A percentile compares a stretch with the other conserved stretches of the same genome.
These are phyloP conservation scores for Colletotrichum paranaense DNA, from an alignment of 2,329 filamentous ascomycete genomes.

Conservation along the genomic window DNA sequence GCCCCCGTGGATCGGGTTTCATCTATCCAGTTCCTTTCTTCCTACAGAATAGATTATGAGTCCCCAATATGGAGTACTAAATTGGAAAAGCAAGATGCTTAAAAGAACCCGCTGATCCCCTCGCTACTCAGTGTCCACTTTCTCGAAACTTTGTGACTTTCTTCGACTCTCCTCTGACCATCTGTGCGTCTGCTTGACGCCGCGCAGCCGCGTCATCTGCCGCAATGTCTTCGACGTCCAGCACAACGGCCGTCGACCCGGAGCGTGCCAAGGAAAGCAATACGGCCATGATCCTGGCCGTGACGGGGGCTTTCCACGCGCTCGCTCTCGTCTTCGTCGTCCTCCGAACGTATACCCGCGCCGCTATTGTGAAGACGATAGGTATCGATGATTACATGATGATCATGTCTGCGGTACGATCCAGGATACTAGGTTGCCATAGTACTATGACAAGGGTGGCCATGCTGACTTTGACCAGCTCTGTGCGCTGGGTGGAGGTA, in stretches of 20 bases:
- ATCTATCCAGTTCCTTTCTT: background rate
- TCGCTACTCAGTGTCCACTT: background rate
- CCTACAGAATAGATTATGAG: too few species aligned
- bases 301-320: conserved; percentile 38
- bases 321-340: conserved; percentile 38
- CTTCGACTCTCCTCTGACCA: background rate
- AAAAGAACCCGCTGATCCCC: conserved; percentile 17
- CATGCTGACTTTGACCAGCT: conserved; percentile 37
- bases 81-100: background rate
- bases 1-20: background rate
- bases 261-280: conserved; percentile 42
- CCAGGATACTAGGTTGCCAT: background rate
- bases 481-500: conserved; percentile 42
- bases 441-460: background rate
- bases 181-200: background rate
- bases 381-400: conserved; percentile 45
- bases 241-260: conserved; percentile 25
- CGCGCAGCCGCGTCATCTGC: background rate
- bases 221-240: conserved; percentile 11
- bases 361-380: conserved; percentile 38
- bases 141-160: background rate
- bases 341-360: conserved; percentile 36
- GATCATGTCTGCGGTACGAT: conserved; percentile 40
- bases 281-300: conserved; percentile 38
- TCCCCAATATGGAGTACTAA: background rate